A percentile compares a stretch with the other conserved stretches of the same genome.
Evolutionary conservation across 1,139 yeast species (phyloP).

Genomic region (Suhomyces anneliseae): DNA sequence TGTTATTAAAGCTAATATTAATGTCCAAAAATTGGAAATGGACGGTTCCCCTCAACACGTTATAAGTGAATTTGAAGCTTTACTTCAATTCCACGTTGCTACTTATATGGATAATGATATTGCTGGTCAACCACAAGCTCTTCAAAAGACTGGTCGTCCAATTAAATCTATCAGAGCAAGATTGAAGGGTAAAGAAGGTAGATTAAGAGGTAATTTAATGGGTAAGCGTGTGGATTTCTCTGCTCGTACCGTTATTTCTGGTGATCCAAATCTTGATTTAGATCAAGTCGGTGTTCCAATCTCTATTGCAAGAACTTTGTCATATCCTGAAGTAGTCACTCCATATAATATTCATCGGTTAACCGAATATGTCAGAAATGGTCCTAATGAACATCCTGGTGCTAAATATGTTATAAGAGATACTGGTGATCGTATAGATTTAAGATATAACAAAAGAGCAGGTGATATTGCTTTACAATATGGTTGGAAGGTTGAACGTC

Average conservation of each 20-base stretch:
- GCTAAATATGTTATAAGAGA: conserved; percentile 98
- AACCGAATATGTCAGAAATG: conserved; percentile 92
- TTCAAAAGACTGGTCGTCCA: conserved; percentile 98
- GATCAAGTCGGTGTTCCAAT: conserved; percentile 99
- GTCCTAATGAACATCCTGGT: conserved; percentile 99
- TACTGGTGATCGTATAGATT: conserved; percentile 97
- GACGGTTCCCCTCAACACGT: conserved; percentile 99
- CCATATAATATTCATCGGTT: conserved; percentile 93
- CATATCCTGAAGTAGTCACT: conserved; percentile 97
- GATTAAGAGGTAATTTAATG: conserved; percentile 97
- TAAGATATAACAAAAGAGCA: conserved; percentile 95
- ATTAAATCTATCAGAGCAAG: conserved; percentile 98
- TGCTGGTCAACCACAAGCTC: conserved; percentile 99
- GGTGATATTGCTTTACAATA: conserved; percentile 97
- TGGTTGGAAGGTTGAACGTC: conserved; percentile 99
- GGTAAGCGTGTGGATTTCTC: conserved; percentile 99
- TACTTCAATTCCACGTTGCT: conserved; percentile 97
- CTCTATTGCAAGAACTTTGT: conserved; percentile 90
- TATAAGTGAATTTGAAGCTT: conserved; percentile 91
- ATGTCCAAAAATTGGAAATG: conserved; percentile 93
- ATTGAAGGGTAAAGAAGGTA: conserved; percentile 98
- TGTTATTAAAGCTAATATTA: conserved; percentile 91
- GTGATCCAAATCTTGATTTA: conserved; percentile 96
- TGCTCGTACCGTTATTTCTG: conserved; percentile 98
- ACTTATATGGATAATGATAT: conserved; percentile 99